These are phyloP conservation scores for Lactifluus echinatus DNA, from an alignment of 768 basidiomycete species.

Conservation along the genomic window DNA sequence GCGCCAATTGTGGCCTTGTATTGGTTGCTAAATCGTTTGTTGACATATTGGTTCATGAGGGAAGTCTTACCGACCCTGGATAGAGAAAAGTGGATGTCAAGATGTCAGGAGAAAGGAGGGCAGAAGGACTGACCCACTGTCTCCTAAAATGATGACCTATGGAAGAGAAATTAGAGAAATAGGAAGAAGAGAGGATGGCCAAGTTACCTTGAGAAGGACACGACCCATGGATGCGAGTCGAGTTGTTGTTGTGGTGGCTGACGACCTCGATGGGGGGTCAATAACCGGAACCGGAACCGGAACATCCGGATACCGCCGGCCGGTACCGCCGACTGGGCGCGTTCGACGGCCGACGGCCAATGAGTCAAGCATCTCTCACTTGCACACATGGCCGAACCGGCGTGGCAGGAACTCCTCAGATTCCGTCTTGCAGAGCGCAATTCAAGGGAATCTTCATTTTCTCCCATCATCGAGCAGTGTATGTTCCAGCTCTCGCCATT, in stretches of 20 bases:
- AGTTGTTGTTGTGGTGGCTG: slow-evolving; percentile 8
- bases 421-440: slow-evolving; percentile 79
- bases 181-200: neutral
- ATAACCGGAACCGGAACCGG: neutral
- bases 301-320: neutral
- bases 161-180: slow-evolving; percentile 8
- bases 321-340: neutral
- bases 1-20: slow-evolving; percentile 99
- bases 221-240: slow-evolving; percentile 54
- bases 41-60: slow-evolving; percentile 99
- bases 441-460: slow-evolving; percentile 68
- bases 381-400: slow-evolving; percentile 61
- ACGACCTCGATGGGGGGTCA: neutral
- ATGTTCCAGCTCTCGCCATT: slow-evolving; percentile 27
- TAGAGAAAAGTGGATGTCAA: slow-evolving; percentile 6
- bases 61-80: slow-evolving; percentile 96
- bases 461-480: slow-evolving; percentile 92
- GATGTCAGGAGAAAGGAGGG: neutral
- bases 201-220: slow-evolving; percentile 72
- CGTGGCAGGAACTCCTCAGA: slow-evolving; percentile 78
- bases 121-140: slow-evolving; percentile 69
- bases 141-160: slow-evolving; percentile 97
- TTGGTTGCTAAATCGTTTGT: slow-evolving; percentile 98
- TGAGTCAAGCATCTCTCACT: slow-evolving; percentile 6
- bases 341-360: neutral